Evolutionary conservation across 441 rosid genomes (phyloP), one percentile per base, ranked within the genome.

Genomic region (Breynia disticha): DNA sequence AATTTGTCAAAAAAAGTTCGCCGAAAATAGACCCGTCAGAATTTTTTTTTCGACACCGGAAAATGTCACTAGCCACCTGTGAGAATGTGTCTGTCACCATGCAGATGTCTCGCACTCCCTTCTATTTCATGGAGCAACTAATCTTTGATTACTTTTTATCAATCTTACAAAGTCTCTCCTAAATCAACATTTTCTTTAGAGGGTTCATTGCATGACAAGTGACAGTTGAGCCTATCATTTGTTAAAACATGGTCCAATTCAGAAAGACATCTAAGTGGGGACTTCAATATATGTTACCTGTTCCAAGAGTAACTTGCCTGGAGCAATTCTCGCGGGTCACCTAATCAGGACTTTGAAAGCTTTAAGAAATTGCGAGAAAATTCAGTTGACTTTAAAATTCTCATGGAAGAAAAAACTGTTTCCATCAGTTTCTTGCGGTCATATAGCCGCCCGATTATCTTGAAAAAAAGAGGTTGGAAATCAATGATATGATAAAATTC

Each of bases 311-410:
- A 60, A 62, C 58, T 71, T 71, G 61, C 55, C 58, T 57, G 47
- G 53, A 54, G 39, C 43, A 70, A 67, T 68, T 70, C 69, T 71
- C 64, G 74, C 68, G 65, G 87, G 48, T 83, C 66, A 79, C 90
- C 90, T 83, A 83, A 73, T 77, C 62, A 49, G 54, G 79, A 76
- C 80, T 74, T 62, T 10, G 38, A 60, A 46, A 55, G 16, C 56
- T 62, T 16, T 50, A 50, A 52, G 56, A 46, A 61, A 51, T 63
- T 42, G 52, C 73, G 80, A 75, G 76, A 78, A 76, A 69, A 63
- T 48, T 63, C 48, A 37, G 68, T 63, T 72, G 75, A 73, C 69
- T 64, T 66, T 62, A 41, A 41, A 11, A 3, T 41, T 15, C 44
- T 15, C 17, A 17, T n/a, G n/a, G 20, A 16, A 11, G 16, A 18